phyloP scores from a whole-genome alignment of 495 filamentous ascomycete genomes.

The Articulospora tetracladia region DNA sequence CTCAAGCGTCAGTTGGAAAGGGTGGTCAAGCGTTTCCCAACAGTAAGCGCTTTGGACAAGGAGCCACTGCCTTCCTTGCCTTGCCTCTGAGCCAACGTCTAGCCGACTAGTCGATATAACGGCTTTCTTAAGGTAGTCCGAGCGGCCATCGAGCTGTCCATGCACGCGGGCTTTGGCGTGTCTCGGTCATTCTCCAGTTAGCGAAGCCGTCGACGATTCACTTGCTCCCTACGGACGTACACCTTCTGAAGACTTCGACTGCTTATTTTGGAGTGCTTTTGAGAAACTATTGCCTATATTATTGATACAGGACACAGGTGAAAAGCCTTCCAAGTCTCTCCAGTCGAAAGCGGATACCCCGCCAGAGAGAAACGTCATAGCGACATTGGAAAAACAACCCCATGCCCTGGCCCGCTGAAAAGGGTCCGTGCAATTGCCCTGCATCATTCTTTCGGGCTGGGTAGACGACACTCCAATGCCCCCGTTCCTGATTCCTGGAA shows the following conservation, averaged over 20 bases:
- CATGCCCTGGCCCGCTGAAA: neutral
- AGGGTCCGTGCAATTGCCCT: constrained; percentile 5
- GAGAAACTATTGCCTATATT: too few relatives aligned
- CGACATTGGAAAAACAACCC: neutral
- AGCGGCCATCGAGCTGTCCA: neutral
- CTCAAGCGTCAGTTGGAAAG: neutral
- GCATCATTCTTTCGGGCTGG: too few relatives aligned
- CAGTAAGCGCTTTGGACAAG: neutral
- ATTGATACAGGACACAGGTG: too few relatives aligned
- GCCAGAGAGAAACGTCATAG: constrained; percentile 11
- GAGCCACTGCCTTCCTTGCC: too few relatives aligned
- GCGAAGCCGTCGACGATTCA: neutral
- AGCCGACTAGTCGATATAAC: constrained; percentile 2
- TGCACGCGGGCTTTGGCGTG: neutral
- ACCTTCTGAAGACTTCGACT: neutral
- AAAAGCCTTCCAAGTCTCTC: too few relatives aligned
- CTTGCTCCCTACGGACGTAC: neutral
- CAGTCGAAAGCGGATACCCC: constrained; percentile 5
- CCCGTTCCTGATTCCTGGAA: neutral
- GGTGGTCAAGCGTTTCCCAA: neutral
- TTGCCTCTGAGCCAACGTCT: neutral
- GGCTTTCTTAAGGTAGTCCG: neutral
- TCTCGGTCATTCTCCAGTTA: neutral
- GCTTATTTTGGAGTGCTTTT: too few relatives aligned
- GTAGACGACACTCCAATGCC: too few relatives aligned